Percentiles rank a stretch among this genome's conserved stretches.
Evolutionary conservation across 2,329 filamentous ascomycete species (phyloP).

Genomic region (Pseudopithomyces maydicus): DNA sequence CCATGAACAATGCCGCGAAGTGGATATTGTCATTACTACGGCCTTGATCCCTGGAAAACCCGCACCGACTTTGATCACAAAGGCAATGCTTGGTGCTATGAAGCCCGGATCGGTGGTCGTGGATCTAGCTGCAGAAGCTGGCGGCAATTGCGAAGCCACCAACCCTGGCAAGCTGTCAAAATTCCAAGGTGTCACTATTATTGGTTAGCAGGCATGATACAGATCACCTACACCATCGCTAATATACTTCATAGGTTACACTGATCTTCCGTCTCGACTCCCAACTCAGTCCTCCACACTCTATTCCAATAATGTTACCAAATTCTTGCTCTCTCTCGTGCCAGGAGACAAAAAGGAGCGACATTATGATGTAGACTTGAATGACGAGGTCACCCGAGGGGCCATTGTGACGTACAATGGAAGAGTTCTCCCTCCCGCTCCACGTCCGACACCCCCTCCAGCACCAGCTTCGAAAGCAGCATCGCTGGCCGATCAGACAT

Average conservation of each 20-base stretch:
- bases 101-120: slow-evolving; percentile 88
- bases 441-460: slow-evolving; percentile 67
- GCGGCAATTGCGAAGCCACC: slow-evolving; percentile 86
- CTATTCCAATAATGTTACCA: slow-evolving; percentile 93
- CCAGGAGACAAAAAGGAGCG: slow-evolving; percentile 79
- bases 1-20: slow-evolving; percentile 81
- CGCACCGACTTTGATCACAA: slow-evolving; percentile 83
- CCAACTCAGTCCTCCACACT: slow-evolving; percentile 88
- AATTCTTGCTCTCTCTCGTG: slow-evolving; percentile 81
- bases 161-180: slow-evolving; percentile 71
- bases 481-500: slow-evolving; percentile 47
- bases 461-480: slow-evolving; percentile 55
- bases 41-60: slow-evolving; percentile 86
- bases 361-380: slow-evolving; percentile 78
- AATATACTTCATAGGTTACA: slow-evolving; percentile 61
- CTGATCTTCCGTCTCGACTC: slow-evolving; percentile 82
- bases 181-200: slow-evolving; percentile 81
- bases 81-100: slow-evolving; percentile 81
- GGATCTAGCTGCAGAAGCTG: slow-evolving; percentile 84
- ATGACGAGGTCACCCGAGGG: slow-evolving; percentile 84
- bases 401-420: slow-evolving; percentile 82
- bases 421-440: slow-evolving; percentile 74
- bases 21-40: slow-evolving; percentile 91
- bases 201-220: slow-evolving; percentile 61
- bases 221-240: slow-evolving; percentile 40